Evolutionary conservation across 2,329 filamentous ascomycete genomes (phyloP).

Genomic region (Fusarium duplospermum): DNA sequence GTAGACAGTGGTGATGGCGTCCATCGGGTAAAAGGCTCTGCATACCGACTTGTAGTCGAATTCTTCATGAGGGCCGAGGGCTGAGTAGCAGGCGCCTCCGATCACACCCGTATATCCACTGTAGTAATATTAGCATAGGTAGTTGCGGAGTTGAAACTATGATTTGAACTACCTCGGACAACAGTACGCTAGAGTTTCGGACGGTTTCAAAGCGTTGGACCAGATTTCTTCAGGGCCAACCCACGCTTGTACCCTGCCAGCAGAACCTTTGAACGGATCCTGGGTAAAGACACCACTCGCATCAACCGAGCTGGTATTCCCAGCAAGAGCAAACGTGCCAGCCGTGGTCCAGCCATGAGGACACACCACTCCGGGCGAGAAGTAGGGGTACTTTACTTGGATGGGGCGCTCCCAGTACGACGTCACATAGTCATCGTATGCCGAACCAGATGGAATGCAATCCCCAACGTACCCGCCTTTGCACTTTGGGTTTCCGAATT

Average conservation of each 20-base stretch:
- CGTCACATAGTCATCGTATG: conserved; percentile 14
- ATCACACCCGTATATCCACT: conserved; percentile 27
- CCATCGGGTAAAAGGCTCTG: neutral
- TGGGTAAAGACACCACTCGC: conserved; percentile 25
- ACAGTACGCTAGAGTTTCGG: conserved; percentile 3
- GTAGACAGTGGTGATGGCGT: neutral
- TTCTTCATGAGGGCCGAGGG: conserved; percentile 2
- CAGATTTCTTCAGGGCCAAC: conserved; percentile 3
- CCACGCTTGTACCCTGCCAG: neutral
- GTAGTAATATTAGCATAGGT: neutral
- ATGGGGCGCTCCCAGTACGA: neutral
- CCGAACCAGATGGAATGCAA: conserved; percentile 38
- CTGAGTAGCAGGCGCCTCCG: conserved; percentile 22
- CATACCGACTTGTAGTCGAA: neutral
- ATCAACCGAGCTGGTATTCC: neutral
- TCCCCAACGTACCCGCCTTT: neutral
- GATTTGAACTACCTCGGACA: neutral
- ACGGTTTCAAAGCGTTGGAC: conserved; percentile 5
- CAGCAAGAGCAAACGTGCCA: conserved; percentile 21
- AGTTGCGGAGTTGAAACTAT: rapidly evolving
- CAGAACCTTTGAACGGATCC: neutral
- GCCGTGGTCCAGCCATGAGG: conserved; percentile 42
- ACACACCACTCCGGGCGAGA: conserved; percentile 20
- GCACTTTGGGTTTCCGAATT: conserved; percentile 22
- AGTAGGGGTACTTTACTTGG: neutral